Base-by-base conservation (phyloP, 1,139 yeast genomes). In the Kluyveromyces marxianus region DNA sequence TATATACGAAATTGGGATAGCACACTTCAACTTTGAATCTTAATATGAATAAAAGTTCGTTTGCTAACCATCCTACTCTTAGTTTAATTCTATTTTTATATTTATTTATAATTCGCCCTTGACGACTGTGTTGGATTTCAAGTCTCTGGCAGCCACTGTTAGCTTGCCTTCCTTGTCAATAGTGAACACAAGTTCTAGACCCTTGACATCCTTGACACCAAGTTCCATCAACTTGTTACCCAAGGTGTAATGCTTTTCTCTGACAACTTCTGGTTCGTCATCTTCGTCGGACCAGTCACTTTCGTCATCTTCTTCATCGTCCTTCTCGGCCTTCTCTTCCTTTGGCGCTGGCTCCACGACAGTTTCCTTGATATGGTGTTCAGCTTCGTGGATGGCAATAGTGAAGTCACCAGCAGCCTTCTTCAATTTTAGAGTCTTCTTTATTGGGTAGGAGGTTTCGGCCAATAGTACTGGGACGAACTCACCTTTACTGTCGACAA, bases 401-500 rank as follows among this genome's bases (percentile, higher is more conserved):
- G 78, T 71, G 37, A 81, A 85, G 51, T 80, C 79, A 42, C 85
- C 74, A 47, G 75, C 68, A 49, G 83, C 83, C 57, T 83, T 81
- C 54, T 79, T 73, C 52, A 90, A 75, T 48, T 77, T 72, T 50
- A 85, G 60, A 28, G 89, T 71, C 69, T 83, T 87, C 69, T 89
- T 86, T 64, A 87, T 85, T 55, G 99, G 99, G 68, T 83, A 81
- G 32, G 97, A 88, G 47, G 98, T 87, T 71, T 89, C 94, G 43
- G 83, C 77, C 50, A 85, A 83, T 50, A 92, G 72, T 42, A 92
- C 72, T 41, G 95, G 79, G 47, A 79, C 76, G 65, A 89, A 86
- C 51, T 75, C 75, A 55, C 89, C 92, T 46, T 78, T 77, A 42
- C 79, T 81, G 57, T 81, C 83, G 66, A 82, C 78, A 56, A 90